Evolutionary conservation across 495 filamentous ascomycete species (phyloP).

Genomic region (Penicillium dipodomyicola): DNA sequence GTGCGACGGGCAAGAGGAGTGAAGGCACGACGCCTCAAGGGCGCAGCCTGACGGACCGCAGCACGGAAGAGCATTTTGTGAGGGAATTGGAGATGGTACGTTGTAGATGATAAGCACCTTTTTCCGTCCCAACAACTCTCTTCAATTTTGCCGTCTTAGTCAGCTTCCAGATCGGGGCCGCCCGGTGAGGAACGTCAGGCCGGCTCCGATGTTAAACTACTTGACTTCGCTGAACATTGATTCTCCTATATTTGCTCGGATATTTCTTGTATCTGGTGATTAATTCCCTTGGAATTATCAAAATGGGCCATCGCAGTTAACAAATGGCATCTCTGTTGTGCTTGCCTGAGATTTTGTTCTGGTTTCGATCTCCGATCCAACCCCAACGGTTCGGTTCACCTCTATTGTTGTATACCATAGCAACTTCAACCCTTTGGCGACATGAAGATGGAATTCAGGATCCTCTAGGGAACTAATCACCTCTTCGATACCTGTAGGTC

Average conservation of each 20-base stretch:
- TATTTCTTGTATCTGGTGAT: background rate
- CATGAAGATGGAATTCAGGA: background rate
- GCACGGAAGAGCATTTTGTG: conserved; percentile 47
- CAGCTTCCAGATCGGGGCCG: conserved; percentile 13
- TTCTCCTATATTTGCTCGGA: background rate
- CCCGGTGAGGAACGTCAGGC: conserved; percentile 8
- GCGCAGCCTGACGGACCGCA: conserved; percentile 48
- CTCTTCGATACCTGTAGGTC: background rate
- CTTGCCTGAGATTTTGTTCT: background rate
- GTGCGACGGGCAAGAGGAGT: conserved; percentile 60
- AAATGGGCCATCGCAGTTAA: background rate
- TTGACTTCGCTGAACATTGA: background rate
- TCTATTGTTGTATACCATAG: background rate
- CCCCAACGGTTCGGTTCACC: background rate
- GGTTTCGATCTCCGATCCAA: background rate
- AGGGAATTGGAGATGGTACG: conserved; percentile 21
- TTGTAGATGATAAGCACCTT: conserved; percentile 11
- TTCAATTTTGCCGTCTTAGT: conserved; percentile 13
- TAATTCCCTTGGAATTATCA: background rate
- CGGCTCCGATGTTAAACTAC: background rate
- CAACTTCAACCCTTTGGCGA: background rate
- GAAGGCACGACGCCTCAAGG: conserved; percentile 53
- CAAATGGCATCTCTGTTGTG: background rate
- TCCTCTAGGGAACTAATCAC: background rate
- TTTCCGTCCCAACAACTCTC: conserved; percentile 11